Evolutionary conservation across 768 basidiomycete genomes (phyloP).

Genomic region (Lactarius tabidus): DNA sequence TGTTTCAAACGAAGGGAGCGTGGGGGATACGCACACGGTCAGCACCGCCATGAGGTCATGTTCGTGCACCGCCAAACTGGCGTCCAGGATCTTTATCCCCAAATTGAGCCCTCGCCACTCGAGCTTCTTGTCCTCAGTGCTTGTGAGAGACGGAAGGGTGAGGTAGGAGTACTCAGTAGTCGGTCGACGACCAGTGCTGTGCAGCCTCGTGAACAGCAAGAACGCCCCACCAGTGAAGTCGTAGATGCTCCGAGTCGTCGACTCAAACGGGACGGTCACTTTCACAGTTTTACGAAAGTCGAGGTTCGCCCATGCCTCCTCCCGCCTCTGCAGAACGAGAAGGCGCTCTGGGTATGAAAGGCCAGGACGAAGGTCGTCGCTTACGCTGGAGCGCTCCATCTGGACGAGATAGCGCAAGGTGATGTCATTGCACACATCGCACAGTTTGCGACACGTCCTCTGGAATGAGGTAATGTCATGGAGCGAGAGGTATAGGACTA

Average conservation of each 20-base stretch:
- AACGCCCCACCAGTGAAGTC: conserved; percentile 25
- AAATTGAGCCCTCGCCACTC: conserved; percentile 6
- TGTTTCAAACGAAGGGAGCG: too few relatives aligned
- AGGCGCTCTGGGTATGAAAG: conserved; percentile 16
- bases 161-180: conserved; percentile 20
- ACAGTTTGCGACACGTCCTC: conserved; percentile 9
- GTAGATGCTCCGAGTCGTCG: conserved; percentile 26
- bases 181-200: neutral
- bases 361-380: conserved; percentile 7
- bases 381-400: conserved; percentile 16
- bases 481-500: conserved; percentile 5
- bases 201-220: conserved; percentile 19
- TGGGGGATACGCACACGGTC: conserved; percentile 16
- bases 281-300: conserved; percentile 9
- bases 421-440: conserved; percentile 3
- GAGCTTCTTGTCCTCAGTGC: neutral
- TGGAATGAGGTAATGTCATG: conserved; percentile 13
- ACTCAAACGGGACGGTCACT: conserved; percentile 16
- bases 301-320: conserved; percentile 17
- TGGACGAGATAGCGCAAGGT: conserved; percentile 18
- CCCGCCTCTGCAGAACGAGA: conserved; percentile 14
- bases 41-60: conserved; percentile 23
- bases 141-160: conserved; percentile 10
- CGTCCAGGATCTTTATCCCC: conserved; percentile 17
- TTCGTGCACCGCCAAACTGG: conserved; percentile 21